Evolutionary conservation across 345 rosid species (phyloP).

Genomic region (Eucalyptus tenuipes): DNA sequence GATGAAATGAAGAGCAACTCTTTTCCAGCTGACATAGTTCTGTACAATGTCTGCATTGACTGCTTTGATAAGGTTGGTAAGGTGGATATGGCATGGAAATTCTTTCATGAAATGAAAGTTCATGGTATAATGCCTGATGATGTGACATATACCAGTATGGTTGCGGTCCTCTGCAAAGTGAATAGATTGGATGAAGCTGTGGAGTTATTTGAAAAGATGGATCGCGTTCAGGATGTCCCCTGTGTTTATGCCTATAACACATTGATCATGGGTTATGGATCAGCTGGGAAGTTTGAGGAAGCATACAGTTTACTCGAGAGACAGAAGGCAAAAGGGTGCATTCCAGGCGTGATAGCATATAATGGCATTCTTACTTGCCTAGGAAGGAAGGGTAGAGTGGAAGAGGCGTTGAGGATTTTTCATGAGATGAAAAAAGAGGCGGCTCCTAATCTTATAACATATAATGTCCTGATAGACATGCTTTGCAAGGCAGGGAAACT

Average conservation of each 20-base stretch:
- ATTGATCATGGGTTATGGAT: slow-evolving; percentile 95
- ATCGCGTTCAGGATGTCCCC: slow-evolving; percentile 50
- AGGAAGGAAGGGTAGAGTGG: slow-evolving; percentile 49
- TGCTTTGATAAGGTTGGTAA: slow-evolving; percentile 89
- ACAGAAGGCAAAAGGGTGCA: slow-evolving; percentile 78
- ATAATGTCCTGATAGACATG: slow-evolving; percentile 77
- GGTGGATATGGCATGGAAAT: slow-evolving; percentile 95
- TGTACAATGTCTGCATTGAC: slow-evolving; percentile 93
- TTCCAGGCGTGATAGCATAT: slow-evolving; percentile 81
- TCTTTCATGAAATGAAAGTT: slow-evolving; percentile 82
- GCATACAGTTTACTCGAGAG: slow-evolving; percentile 75
- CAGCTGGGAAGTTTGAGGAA: slow-evolving; percentile 72
- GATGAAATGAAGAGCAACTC: slow-evolving; percentile 88
- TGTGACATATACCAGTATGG: slow-evolving; percentile 89
- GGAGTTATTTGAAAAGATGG: slow-evolving; percentile 78
- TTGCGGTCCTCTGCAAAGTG: slow-evolving; percentile 77
- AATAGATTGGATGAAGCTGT: slow-evolving; percentile 73
- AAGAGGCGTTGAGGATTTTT: slow-evolving; percentile 58
- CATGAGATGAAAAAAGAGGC: slow-evolving; percentile 90
- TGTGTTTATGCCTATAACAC: slow-evolving; percentile 91
- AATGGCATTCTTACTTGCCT: slow-evolving; percentile 89
- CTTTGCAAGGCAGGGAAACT: slow-evolving; percentile 64
- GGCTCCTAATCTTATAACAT: slow-evolving; percentile 59
- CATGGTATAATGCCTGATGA: slow-evolving; percentile 73
- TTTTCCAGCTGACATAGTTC: slow-evolving; percentile 68